phyloP scores from a whole-genome alignment of 495 filamentous ascomycete species.

The Aspergillus diversus region DNA sequence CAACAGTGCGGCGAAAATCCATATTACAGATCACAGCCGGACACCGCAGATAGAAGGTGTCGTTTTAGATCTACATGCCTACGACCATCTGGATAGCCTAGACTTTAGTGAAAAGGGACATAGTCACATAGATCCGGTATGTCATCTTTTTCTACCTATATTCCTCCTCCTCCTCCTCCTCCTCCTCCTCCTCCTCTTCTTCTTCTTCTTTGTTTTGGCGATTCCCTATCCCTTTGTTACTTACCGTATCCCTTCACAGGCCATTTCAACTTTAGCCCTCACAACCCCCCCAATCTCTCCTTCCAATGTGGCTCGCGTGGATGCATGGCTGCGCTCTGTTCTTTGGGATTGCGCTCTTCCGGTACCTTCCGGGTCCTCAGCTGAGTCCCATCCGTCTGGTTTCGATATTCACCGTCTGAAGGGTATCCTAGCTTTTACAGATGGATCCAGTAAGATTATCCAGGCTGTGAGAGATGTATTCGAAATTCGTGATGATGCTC shows the following conservation, averaged over 20 bases:
- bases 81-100: constrained; percentile 74
- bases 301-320: constrained; percentile 61
- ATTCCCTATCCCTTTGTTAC: no score
- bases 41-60: constrained; percentile 83
- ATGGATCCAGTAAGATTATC: constrained; percentile 72
- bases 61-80: constrained; percentile 89
- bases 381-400: constrained; percentile 24
- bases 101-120: constrained; percentile 69
- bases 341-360: constrained; percentile 79
- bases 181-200: no score
- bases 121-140: constrained; percentile 82
- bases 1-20: constrained; percentile 85
- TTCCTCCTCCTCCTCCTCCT: background rate
- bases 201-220: no score
- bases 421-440: constrained; percentile 64
- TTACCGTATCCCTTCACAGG: constrained; percentile 45
- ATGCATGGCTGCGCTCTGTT: constrained; percentile 80
- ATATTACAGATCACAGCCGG: constrained; percentile 76
- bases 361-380: background rate
- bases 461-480: constrained; percentile 95
- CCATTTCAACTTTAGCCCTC: constrained; percentile 85
- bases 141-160: constrained; percentile 19
- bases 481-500: constrained; percentile 74
- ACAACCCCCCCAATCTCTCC: constrained; percentile 58
- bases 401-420: constrained; percentile 88